Percentiles rank a stretch among this genome's conserved stretches.
Evolutionary conservation across 768 basidiomycete species (phyloP).

Genomic region (Podaxis rugospora): DNA sequence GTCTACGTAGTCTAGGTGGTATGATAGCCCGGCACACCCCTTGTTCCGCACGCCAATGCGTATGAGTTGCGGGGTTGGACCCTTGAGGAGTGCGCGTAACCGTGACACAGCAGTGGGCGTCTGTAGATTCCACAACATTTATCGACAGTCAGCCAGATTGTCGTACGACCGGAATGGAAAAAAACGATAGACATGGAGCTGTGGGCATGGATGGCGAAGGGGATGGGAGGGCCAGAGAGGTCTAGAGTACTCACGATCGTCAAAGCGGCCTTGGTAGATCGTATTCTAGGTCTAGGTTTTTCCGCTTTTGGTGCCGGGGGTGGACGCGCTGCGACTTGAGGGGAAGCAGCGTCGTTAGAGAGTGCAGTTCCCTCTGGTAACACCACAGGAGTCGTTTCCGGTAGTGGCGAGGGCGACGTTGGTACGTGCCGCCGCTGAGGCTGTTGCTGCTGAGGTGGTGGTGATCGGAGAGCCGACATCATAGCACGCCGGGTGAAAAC

Average conservation of each 20-base stretch:
- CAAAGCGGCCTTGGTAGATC: conserved; percentile 73
- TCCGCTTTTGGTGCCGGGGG: conserved; percentile 64
- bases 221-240: background rate
- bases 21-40: conserved; percentile 86
- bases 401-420: conserved; percentile 4
- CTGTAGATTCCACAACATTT: conserved; percentile 34
- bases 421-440: conserved; percentile 33
- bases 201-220: conserved; percentile 2
- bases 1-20: conserved; percentile 95
- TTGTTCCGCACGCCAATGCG: conserved; percentile 96
- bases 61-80: conserved; percentile 87
- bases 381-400: conserved; percentile 10
- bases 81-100: conserved; percentile 66
- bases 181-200: conserved; percentile 3
- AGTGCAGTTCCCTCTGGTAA: conserved; percentile 20
- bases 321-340: conserved; percentile 68
- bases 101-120: conserved; percentile 75
- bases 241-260: conserved; percentile 49
- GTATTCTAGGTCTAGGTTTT: conserved; percentile 60
- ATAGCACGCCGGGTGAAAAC: conserved; percentile 50
- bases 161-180: background rate
- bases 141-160: background rate
- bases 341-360: conserved; percentile 58
- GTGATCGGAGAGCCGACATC: conserved; percentile 59
- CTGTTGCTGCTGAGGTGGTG: conserved; percentile 21